Evolutionary conservation across 2,329 filamentous ascomycete species (phyloP), one percentile per base, ranked within the genome.

Genomic region (Trichoderma cornu-damae): DNA sequence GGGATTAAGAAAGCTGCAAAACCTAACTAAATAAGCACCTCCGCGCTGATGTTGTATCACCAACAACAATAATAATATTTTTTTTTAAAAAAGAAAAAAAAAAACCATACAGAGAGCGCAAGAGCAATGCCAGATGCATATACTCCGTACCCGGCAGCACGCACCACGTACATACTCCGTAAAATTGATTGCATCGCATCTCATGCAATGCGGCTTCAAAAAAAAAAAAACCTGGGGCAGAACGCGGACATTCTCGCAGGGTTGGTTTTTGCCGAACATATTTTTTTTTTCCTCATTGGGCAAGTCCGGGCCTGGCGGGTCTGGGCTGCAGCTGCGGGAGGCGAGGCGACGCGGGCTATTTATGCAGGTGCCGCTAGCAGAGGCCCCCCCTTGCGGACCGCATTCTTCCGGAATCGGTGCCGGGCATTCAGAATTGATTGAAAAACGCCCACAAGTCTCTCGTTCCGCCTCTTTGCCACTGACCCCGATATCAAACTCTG

Each of bases 271-370:
- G 51, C 40, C 37, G 51, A 43, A 22, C 9, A 42, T 48, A n/a
- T n/a, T n/a, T n/a, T n/a, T n/a, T n/a, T n/a, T 30, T 58, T 8
- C 62, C 55, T 37, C 14, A 59, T 63, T 61, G 48, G 63, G 63
- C 20, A 64, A 60, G 61, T 64, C 63, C 63, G 63, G 48, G n/a
- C 14, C 9, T 47, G 44, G 44, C 35, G 61, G 44, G 44, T 22
- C 48, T 47, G 11, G 32, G 34, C 60, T 61, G 57, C 61, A 59
- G 53, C 43, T 57, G 61, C 57, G 40, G 55, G 51, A 60, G 35
- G 53, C 49, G 44, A 58, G 56, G 56, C 57, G 30, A n/a, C n/a
- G n/a, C n/a, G n/a, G n/a, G n/a, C n/a, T n/a, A n/a, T n/a, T n/a
- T n/a, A 57, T 61, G 61, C 62, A 62, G 60, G 50, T 59, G 57